Conservation (phyloP, 108 stramenopile genomes). For the Nannochloropsis granulata region DNA sequence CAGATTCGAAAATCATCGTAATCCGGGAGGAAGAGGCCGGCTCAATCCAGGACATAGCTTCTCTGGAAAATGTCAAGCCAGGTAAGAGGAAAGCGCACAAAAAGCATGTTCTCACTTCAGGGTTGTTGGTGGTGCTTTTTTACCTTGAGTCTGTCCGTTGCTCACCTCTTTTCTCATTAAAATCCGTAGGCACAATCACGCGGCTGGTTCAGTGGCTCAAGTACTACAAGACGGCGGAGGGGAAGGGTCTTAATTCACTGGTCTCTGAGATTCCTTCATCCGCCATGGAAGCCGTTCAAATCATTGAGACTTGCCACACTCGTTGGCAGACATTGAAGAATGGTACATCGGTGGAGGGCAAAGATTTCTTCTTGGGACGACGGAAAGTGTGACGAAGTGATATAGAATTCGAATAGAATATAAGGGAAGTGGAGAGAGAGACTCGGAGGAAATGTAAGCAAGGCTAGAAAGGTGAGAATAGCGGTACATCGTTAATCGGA, state of each 20-base stretch:
- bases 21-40: constrained; percentile 60
- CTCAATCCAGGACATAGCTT: constrained; percentile 44
- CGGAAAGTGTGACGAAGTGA: not conserved
- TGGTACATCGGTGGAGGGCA: not conserved
- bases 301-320: constrained; percentile 57
- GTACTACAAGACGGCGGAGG: constrained; percentile 90
- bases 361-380: not conserved
- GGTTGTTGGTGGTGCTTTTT: no score
- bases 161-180: not conserved
- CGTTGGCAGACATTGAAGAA: constrained; percentile 43
- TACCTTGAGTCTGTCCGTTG: not conserved
- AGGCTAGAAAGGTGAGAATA: no score
- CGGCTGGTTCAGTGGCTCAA: constrained; percentile 81
- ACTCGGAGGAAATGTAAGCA: no score
- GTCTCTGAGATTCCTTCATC: constrained; percentile 56
- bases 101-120: not conserved
- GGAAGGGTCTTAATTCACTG: constrained; percentile 75
- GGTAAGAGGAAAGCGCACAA: constrained; percentile 33
- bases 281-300: constrained; percentile 46
- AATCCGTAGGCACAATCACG: constrained; percentile 46
- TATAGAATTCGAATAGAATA: no score
- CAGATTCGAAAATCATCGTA: constrained; percentile 89
- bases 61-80: constrained; percentile 60
- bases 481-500: no score
- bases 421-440: no score